These are phyloP conservation scores for Eucalyptus erythrocorys DNA, from an alignment of 345 rosid genomes.

Conservation along the genomic window DNA sequence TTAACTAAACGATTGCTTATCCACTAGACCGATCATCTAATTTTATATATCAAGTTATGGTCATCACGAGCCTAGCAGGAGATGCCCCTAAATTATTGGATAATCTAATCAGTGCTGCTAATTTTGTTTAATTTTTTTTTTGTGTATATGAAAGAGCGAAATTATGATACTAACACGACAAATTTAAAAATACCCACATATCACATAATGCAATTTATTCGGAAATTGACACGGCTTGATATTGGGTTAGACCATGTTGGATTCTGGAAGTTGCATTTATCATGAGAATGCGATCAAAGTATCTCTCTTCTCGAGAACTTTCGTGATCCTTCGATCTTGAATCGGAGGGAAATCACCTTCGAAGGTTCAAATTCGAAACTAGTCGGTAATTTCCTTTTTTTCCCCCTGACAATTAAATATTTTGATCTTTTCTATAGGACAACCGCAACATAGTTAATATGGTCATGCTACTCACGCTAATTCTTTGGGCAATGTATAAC, in stretches of 20 bases:
- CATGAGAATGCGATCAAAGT: accelerated
- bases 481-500: background rate
- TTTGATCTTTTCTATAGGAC: background rate
- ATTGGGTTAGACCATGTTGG: background rate
- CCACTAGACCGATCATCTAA: background rate
- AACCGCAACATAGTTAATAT: background rate
- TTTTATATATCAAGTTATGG: background rate
- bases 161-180: background rate
- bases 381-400: accelerated
- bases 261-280: background rate
- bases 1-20: background rate
- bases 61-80: background rate
- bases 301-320: background rate
- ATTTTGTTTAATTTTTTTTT: no score
- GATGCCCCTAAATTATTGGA: background rate
- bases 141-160: background rate
- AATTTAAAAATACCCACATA: background rate
- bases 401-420: background rate
- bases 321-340: background rate
- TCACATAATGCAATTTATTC: background rate
- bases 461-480: background rate
- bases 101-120: background rate
- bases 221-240: background rate
- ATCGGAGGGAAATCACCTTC: background rate
- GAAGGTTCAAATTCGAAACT: accelerated